Evolutionary conservation across 2,329 filamentous ascomycete species (phyloP).

Genomic region (Chaetomium globosum): DNA sequence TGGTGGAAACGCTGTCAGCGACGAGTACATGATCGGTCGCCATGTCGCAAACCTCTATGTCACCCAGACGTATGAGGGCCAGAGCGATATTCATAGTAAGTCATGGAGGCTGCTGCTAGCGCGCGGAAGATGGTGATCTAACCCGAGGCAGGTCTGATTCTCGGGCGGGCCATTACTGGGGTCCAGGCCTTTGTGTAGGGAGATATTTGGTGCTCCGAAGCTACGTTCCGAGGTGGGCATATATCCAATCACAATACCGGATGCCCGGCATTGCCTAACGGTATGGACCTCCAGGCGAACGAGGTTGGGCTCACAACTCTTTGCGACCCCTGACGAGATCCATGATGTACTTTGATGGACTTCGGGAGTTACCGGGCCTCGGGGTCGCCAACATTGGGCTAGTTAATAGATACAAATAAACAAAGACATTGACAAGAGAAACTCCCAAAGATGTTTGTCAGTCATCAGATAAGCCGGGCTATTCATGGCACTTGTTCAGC

Average conservation of each 20-base stretch:
- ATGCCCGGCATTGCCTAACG: neutral
- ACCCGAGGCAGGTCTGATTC: slow-evolving; percentile 59
- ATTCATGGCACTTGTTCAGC: neutral
- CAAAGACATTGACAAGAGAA: neutral
- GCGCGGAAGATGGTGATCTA: neutral
- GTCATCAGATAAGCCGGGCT: neutral
- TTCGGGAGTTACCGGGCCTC: too few relatives aligned
- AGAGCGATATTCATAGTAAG: slow-evolving; percentile 96
- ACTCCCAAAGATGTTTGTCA: neutral
- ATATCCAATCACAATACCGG: neutral
- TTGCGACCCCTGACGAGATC: neutral
- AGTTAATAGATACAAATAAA: neutral
- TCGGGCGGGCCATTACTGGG: slow-evolving; percentile 69
- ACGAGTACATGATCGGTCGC: slow-evolving; percentile 92
- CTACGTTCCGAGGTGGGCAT: neutral
- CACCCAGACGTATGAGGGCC: slow-evolving; percentile 96
- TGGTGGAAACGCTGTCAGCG: slow-evolving; percentile 95
- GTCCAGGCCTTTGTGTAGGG: slow-evolving; percentile 65
- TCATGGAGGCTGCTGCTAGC: slow-evolving; percentile 35
- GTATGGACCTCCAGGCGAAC: neutral
- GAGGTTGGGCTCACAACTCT: neutral
- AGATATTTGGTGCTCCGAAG: neutral
- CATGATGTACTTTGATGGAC: too few relatives aligned
- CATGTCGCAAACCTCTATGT: slow-evolving; percentile 97
- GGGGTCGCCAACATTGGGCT: neutral